These are phyloP conservation scores for Neoboletus magnificus DNA, from an alignment of 768 basidiomycete genomes.

Conservation along the genomic window DNA sequence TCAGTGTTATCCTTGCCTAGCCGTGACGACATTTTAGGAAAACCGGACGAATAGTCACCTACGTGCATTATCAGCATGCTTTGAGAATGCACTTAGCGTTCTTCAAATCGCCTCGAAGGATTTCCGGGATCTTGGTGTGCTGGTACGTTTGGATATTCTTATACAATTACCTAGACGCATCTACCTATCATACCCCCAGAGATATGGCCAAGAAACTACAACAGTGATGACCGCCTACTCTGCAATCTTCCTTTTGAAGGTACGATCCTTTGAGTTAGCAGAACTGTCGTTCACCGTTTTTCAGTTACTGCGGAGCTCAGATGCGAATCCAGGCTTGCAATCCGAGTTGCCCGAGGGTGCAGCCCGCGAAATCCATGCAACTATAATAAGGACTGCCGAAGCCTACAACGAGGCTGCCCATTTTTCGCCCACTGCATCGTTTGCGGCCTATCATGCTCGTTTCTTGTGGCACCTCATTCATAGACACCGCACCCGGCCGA, in stretches of 20 bases:
- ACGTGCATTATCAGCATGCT: conserved; percentile 69
- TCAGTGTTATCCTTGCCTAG: not conserved
- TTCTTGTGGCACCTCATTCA: conserved; percentile 73
- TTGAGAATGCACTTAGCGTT: conserved; percentile 67
- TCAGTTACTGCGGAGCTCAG: conserved; percentile 68
- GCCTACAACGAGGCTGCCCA: conserved; percentile 73
- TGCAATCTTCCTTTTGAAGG: conserved; percentile 76
- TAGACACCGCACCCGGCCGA: conserved; percentile 49
- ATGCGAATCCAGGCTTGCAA: conserved; percentile 52
- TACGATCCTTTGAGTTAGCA: conserved; percentile 27
- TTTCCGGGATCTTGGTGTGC: conserved; percentile 68
- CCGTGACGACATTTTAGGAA: conserved; percentile 36
- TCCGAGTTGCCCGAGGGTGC: conserved; percentile 60
- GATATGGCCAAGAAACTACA: conserved; percentile 81
- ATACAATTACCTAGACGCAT: not conserved
- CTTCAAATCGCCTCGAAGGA: conserved; percentile 71
- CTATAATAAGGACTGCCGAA: conserved; percentile 69
- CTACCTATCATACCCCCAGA: conserved; percentile 39
- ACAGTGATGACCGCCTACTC: conserved; percentile 86
- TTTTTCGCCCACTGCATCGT: conserved; percentile 56
- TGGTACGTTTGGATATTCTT: conserved; percentile 52
- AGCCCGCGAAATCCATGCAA: conserved; percentile 58
- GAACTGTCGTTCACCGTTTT: conserved; percentile 1
- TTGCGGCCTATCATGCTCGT: conserved; percentile 74
- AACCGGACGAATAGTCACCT: conserved; percentile 59